Conservation (phyloP, 2,329 filamentous ascomycete genomes). For the Stemphylium lycopersici region DNA sequence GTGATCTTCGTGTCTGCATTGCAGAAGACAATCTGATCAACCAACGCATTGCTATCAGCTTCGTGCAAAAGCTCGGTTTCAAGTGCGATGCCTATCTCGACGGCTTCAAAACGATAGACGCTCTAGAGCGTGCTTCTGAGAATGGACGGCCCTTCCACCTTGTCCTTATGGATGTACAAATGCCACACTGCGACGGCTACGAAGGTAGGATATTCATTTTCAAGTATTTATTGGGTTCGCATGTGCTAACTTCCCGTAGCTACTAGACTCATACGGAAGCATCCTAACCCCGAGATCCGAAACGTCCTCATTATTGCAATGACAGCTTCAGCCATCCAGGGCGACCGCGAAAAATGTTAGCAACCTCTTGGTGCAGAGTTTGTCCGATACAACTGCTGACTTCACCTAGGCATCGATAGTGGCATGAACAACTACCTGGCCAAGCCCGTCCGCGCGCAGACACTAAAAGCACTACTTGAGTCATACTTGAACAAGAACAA, state of each 20-base stretch:
- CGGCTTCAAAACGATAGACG: conserved; percentile 85
- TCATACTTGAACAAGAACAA: conserved; percentile 64
- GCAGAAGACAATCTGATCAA: conserved; percentile 97
- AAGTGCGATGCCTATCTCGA: conserved; percentile 89
- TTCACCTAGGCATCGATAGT: conserved; percentile 72
- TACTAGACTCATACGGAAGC: conserved; percentile 79
- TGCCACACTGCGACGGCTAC: conserved; percentile 92
- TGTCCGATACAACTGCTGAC: not conserved
- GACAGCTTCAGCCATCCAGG: conserved; percentile 94
- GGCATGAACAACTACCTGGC: conserved; percentile 98
- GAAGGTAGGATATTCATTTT: conserved; percentile 55
- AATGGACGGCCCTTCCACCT: conserved; percentile 83
- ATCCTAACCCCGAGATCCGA: conserved; percentile 75
- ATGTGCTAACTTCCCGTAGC: conserved; percentile 53
- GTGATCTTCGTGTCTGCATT: conserved; percentile 85
- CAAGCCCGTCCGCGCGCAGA: conserved; percentile 89
- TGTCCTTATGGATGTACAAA: conserved; percentile 94
- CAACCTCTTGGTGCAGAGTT: not conserved
- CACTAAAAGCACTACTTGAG: conserved; percentile 83
- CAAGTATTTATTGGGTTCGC: not conserved
- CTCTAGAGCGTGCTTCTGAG: conserved; percentile 72
- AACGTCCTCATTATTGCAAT: conserved; percentile 94
- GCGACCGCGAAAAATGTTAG: conserved; percentile 78
- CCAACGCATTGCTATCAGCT: conserved; percentile 90
- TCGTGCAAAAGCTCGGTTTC: conserved; percentile 84